A percentile compares a stretch with the other conserved stretches of the same genome.
These are phyloP conservation scores for Lichtheimia hyalospora DNA, from an alignment of 371 early-diverging fungal genomes.

Conservation along the genomic window DNA sequence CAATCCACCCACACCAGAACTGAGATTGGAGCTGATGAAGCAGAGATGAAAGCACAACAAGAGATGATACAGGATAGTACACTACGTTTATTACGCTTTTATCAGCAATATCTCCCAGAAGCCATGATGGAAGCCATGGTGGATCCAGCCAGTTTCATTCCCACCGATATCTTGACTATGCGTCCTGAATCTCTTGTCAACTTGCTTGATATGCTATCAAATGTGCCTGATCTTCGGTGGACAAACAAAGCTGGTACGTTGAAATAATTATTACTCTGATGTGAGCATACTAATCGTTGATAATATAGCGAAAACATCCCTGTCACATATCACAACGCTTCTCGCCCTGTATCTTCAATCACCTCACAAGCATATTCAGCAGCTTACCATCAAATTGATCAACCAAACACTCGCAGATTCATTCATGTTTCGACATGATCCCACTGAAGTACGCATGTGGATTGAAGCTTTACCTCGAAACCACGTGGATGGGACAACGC, in stretches of 20 bases:
- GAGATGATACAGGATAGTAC: constrained; percentile 57
- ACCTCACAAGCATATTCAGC: constrained; percentile 47
- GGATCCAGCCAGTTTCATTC: constrained; percentile 76
- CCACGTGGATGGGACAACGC: constrained; percentile 2
- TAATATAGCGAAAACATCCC: constrained; percentile 41
- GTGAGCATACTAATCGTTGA: background rate
- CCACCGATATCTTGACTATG: constrained; percentile 56
- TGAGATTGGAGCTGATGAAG: constrained; percentile 8
- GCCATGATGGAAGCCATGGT: constrained; percentile 69
- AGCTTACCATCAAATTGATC: constrained; percentile 49
- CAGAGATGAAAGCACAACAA: constrained; percentile 35
- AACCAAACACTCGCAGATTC: constrained; percentile 57
- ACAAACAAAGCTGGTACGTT: constrained; percentile 50
- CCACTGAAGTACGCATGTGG: constrained; percentile 64
- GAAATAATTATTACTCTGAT: background rate
- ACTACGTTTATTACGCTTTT: constrained; percentile 64
- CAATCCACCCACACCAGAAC: constrained; percentile 1
- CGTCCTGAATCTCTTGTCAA: constrained; percentile 59
- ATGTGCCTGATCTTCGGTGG: constrained; percentile 71
- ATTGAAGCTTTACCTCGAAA: constrained; percentile 55
- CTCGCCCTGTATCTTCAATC: constrained; percentile 59
- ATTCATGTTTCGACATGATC: constrained; percentile 65
- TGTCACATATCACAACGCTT: constrained; percentile 61
- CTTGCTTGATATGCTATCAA: constrained; percentile 60
- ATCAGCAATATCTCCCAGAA: constrained; percentile 69